Conservation (phyloP, 768 basidiomycete species). For the Flagelloscypha sp. region DNA sequence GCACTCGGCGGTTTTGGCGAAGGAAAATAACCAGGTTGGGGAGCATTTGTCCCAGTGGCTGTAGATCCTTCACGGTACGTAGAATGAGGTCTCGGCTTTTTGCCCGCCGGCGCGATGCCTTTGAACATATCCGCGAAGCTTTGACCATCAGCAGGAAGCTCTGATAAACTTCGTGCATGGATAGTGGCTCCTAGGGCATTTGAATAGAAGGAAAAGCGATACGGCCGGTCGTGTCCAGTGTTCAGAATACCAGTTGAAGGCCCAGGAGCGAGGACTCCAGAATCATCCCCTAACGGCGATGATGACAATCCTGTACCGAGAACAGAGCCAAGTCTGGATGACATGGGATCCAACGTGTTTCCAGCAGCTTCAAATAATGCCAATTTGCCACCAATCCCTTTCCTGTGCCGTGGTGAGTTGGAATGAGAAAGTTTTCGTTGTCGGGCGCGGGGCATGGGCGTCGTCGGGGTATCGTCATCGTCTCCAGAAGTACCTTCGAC, state of each 20-base stretch:
- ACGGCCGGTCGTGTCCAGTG: conserved; percentile 76
- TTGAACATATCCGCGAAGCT: conserved; percentile 85
- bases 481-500: conserved; percentile 12
- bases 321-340: conserved; percentile 32
- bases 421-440: conserved; percentile 87
- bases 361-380: conserved; percentile 88
- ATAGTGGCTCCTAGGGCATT: conserved; percentile 89
- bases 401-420: conserved; percentile 59
- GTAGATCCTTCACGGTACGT: neutral
- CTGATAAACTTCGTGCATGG: conserved; percentile 85
- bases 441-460: conserved; percentile 32
- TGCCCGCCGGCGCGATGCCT: conserved; percentile 28
- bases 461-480: conserved; percentile 16
- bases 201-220: conserved; percentile 97
- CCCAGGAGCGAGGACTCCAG: no score
- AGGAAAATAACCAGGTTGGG: conserved; percentile 5
- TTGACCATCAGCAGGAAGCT: conserved; percentile 91
- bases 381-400: conserved; percentile 70
- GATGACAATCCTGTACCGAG: neutral
- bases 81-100: conserved; percentile 7
- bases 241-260: conserved; percentile 27
- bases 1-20: conserved; percentile 7
- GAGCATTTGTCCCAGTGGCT: neutral
- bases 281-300: no score
- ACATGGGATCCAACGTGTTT: conserved; percentile 37